A percentile compares a stretch with the other conserved stretches of the same genome.
phyloP scores from a whole-genome alignment of 768 basidiomycete genomes.

The Lyophyllum atratum region DNA sequence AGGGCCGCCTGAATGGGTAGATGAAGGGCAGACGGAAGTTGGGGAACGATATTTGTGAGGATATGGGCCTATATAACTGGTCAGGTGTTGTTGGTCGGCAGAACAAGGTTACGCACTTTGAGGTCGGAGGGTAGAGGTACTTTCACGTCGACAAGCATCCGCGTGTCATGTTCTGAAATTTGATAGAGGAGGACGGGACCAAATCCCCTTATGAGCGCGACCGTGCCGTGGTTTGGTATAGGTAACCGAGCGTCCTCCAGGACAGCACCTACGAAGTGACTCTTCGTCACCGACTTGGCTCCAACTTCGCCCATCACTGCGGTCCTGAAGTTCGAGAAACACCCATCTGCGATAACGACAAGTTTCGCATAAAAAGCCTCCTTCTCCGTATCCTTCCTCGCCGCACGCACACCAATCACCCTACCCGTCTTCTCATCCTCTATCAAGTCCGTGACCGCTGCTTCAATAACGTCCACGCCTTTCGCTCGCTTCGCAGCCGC shows the following conservation, averaged over 20 bases:
- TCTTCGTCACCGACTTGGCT: constrained; percentile 57
- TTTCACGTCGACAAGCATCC: constrained; percentile 92
- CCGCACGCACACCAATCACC: constrained; percentile 70
- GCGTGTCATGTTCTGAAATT: constrained; percentile 84
- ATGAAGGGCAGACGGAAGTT: constrained; percentile 77
- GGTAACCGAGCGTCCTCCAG: constrained; percentile 77
- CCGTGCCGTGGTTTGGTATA: constrained; percentile 80
- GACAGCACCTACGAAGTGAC: constrained; percentile 85
- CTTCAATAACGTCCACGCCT: constrained; percentile 83
- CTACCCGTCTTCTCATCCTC: constrained; percentile 49
- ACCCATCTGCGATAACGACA: constrained; percentile 91
- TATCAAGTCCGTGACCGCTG: constrained; percentile 76
- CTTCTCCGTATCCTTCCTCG: constrained; percentile 46
- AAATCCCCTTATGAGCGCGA: constrained; percentile 73
- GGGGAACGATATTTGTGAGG: constrained; percentile 69
- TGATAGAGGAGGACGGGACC: constrained; percentile 95
- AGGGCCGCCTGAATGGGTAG: constrained; percentile 65
- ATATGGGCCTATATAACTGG: constrained; percentile 58
- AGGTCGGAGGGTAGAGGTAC: constrained; percentile 80
- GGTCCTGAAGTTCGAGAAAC: constrained; percentile 89
- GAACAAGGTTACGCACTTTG: constrained; percentile 49
- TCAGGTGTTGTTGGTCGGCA: constrained; percentile 1
- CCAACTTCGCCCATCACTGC: constrained; percentile 57
- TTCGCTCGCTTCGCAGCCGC: constrained; percentile 57
- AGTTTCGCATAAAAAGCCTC: constrained; percentile 71